Evolutionary conservation across 768 basidiomycete species (phyloP), one percentile per base, ranked within the genome.

Genomic region (Cubamyces lactineus): DNA sequence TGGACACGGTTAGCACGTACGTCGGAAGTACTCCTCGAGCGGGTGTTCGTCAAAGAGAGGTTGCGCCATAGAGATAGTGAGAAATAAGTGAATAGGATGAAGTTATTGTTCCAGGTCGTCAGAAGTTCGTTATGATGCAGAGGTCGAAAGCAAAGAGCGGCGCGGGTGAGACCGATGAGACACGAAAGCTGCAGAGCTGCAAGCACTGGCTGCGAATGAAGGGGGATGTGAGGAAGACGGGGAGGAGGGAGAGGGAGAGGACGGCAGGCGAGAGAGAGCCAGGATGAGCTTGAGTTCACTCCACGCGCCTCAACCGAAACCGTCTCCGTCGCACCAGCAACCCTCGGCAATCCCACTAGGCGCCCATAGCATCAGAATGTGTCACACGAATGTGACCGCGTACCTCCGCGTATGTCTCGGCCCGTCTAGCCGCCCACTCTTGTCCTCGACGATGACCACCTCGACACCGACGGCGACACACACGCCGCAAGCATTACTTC

Each of bases 1-100:
- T 19, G 16, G 30, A 11, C 0, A 39, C 12, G 5, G 15, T 38
- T 12, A 49, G 54, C 19, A 73, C 79, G 52, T 43, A 88, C 90
- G 84, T 80, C 82, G 77, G 57, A 92, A 77, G 73, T 92, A 92
- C 67, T 85, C 81, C 68, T 87, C 84, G 45, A 92, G 80, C 45
- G 90, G 90, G 67, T 91, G 88, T 63, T 89, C 85, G 66, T 90
- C 86, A 74, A 89, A 90, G 63, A 91, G 72, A 60, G 90, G 80
- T 78, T 91, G 87, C 39, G 90, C 90, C 90, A 92, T 92, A 61
- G 53, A 48, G 55, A 92, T 92, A 61, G 53, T 51, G 55, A 57
- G 52, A 39, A 24, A 57, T 59, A 41, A 49, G 59, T 53, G 42
- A 58, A 42, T 58, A 53, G 28, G 39, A 16, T 49, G 53, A 51